Conservation (phyloP, 164 flowering plant species). For the Cinnamomum micranthum region DNA sequence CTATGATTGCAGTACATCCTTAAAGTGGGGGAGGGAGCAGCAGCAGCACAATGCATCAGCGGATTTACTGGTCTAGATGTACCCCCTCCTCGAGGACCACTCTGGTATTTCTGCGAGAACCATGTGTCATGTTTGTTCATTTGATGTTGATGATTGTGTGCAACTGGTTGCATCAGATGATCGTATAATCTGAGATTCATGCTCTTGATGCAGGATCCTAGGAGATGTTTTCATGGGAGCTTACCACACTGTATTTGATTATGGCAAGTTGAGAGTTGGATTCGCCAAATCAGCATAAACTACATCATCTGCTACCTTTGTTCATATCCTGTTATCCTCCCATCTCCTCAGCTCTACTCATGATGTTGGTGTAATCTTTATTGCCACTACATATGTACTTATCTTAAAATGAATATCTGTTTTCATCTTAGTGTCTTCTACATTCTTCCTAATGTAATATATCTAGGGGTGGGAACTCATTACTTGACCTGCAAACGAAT, state of each 20-base stretch:
- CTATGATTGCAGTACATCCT: conserved; percentile 51
- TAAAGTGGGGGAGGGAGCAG: conserved; percentile 54
- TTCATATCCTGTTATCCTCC: too few species aligned
- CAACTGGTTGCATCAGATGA: not conserved
- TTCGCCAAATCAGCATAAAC: conserved; percentile 43
- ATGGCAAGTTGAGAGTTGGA: conserved; percentile 37
- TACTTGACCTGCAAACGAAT: too few species aligned
- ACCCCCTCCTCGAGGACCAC: conserved; percentile 68
- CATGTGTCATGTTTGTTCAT: not conserved
- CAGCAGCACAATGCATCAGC: conserved; percentile 62
- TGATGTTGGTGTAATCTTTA: too few species aligned
- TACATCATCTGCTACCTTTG: too few species aligned
- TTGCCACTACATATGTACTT: too few species aligned
- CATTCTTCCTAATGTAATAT: too few species aligned
- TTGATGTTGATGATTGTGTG: not conserved
- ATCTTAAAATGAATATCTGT: too few species aligned
- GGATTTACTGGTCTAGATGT: conserved; percentile 68
- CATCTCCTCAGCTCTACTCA: too few species aligned
- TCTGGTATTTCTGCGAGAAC: conserved; percentile 33
- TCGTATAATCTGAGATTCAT: not conserved
- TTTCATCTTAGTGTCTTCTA: too few species aligned
- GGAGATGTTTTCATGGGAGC: conserved; percentile 52
- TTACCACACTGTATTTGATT: conserved; percentile 50
- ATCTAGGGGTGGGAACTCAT: too few species aligned
- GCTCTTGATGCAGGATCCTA: conserved; percentile 35